These are phyloP conservation scores for Fusarium sp. DNA, from an alignment of 2,329 filamentous ascomycete species.

Conservation along the genomic window DNA sequence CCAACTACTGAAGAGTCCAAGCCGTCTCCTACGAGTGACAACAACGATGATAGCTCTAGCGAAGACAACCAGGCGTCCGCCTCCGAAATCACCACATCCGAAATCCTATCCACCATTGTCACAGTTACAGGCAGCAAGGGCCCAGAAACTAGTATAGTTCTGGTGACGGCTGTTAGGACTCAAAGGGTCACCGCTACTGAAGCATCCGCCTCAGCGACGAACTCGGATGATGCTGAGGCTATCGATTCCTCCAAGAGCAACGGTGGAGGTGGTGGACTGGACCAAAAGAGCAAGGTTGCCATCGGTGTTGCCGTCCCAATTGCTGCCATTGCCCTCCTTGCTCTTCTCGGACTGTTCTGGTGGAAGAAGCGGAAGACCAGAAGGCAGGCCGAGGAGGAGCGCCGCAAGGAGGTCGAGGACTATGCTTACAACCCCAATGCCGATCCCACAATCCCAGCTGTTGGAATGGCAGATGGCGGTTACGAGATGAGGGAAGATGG, in stretches of 20 bases:
- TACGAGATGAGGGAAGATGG: slow-evolving; percentile 85
- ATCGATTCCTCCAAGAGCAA: slow-evolving; percentile 38
- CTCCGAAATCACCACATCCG: slow-evolving; percentile 20
- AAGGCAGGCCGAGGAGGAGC: slow-evolving; percentile 86
- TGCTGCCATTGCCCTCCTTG: slow-evolving; percentile 84
- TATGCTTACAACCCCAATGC: slow-evolving; percentile 99
- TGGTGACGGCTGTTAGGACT: slow-evolving; percentile 46
- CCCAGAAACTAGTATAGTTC: slow-evolving; percentile 40
- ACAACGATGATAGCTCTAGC: slow-evolving; percentile 25
- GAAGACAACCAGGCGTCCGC: slow-evolving; percentile 22
- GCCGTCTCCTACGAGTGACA: slow-evolving; percentile 24
- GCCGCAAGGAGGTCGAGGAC: slow-evolving; percentile 96
- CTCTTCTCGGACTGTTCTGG: slow-evolving; percentile 81
- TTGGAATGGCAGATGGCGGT: slow-evolving; percentile 63
- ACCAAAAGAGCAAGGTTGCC: slow-evolving; percentile 79
- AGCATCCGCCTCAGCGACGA: slow-evolving; percentile 36
- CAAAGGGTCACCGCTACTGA: slow-evolving; percentile 18
- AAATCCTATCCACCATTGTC: slow-evolving; percentile 39
- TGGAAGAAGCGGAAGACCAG: slow-evolving; percentile 91
- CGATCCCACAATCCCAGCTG: slow-evolving; percentile 78
- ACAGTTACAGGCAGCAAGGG: slow-evolving; percentile 41
- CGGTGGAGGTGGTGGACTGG: slow-evolving; percentile 59
- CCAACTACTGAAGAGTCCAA: slow-evolving; percentile 24
- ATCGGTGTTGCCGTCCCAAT: slow-evolving; percentile 96
- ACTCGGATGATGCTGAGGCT: slow-evolving; percentile 47